Conservation (phyloP, 306 rosid genomes). For the Castanospermum australe region DNA sequence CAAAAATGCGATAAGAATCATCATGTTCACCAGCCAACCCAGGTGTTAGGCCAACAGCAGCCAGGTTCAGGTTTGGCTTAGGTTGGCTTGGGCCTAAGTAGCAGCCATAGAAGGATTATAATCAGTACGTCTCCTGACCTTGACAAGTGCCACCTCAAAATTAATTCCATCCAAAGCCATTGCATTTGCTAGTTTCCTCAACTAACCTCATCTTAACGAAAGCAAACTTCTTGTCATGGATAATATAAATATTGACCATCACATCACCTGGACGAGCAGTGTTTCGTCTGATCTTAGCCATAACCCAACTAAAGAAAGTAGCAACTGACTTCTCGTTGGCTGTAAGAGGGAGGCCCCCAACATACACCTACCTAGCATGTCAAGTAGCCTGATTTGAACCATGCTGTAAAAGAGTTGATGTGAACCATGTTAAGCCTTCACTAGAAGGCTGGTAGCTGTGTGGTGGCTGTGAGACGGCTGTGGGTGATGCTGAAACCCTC, state of each 20-base stretch:
- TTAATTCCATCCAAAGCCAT: conserved; percentile 99
- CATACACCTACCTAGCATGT: conserved; percentile 97
- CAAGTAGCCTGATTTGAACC: conserved; percentile 99
- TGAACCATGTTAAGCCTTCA: no score
- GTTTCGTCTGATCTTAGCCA: conserved; percentile 96
- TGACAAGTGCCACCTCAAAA: conserved; percentile 98
- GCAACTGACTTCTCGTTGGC: conserved; percentile 99
- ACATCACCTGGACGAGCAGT: conserved; percentile 99
- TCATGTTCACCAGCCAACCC: conserved; percentile 99
- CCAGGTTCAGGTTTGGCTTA: conserved; percentile 84
- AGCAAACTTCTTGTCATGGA: conserved; percentile 98
- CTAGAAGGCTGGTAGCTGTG: no score
- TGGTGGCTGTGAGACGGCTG: no score
- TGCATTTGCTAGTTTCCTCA: conserved; percentile 99
- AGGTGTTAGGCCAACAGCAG: conserved; percentile 92
- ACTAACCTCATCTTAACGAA: conserved; percentile 99
- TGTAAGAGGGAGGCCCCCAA: conserved; percentile 97
- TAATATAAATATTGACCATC: conserved; percentile 93
- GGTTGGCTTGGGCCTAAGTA: conserved; percentile 99
- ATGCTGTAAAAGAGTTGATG: no score
- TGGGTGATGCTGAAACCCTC: no score
- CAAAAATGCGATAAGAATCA: conserved; percentile 99
- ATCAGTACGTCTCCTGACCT: conserved; percentile 98
- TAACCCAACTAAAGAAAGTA: conserved; percentile 93
- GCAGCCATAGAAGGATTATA: conserved; percentile 98